Evolutionary conservation across 805 yeast genomes (phyloP).

Genomic region (Osmozyma mogii): DNA sequence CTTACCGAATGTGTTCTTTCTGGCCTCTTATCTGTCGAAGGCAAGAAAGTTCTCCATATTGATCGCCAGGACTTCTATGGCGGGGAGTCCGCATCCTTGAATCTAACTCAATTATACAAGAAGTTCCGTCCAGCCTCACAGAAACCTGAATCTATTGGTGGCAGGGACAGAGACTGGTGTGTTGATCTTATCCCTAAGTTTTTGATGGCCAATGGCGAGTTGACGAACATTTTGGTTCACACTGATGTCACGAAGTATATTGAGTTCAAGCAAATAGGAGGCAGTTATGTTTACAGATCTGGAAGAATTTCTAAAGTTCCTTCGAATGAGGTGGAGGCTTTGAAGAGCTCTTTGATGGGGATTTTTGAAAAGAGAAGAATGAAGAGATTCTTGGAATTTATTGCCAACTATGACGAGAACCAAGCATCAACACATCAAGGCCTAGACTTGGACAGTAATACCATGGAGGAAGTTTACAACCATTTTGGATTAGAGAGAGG

Average conservation of each 20-base stretch:
- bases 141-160: constrained; percentile 61
- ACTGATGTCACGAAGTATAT: constrained; percentile 94
- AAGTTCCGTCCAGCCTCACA: constrained; percentile 78
- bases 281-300: constrained; percentile 84
- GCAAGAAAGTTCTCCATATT: constrained; percentile 93
- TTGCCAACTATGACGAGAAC: constrained; percentile 73
- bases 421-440: constrained; percentile 78
- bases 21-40: constrained; percentile 93
- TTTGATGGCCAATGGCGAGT: constrained; percentile 94
- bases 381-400: constrained; percentile 85
- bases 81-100: constrained; percentile 83
- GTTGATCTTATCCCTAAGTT: constrained; percentile 95
- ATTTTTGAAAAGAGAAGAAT: constrained; percentile 92
- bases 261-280: constrained; percentile 95
- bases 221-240: constrained; percentile 89
- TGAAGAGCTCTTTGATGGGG: constrained; percentile 89
- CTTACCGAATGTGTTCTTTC: constrained; percentile 93
- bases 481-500: constrained; percentile 89
- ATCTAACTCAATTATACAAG: constrained; percentile 57
- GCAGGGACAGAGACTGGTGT: constrained; percentile 96
- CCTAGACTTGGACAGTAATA: constrained; percentile 72
- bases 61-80: constrained; percentile 97
- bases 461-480: constrained; percentile 86
- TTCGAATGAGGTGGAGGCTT: constrained; percentile 83
- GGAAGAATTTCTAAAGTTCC: constrained; percentile 95